Conservation (phyloP, 352 stramenopile species). For the Phytophthora hibernalis region DNA sequence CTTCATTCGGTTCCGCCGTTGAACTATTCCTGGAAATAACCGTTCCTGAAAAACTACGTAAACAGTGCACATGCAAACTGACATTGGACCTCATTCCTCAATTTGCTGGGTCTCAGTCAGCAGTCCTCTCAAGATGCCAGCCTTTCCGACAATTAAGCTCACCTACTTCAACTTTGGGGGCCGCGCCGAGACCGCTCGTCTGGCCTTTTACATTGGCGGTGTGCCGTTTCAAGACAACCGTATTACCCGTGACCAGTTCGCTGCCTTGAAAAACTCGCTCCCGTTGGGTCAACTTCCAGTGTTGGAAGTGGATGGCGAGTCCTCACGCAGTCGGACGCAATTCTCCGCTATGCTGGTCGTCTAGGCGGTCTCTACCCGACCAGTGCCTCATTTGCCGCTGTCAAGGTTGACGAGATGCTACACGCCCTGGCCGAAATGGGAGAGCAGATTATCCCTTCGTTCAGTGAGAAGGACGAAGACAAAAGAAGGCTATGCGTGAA, state of each 20-base stretch:
- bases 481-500: conserved; percentile 49
- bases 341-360: conserved; percentile 73
- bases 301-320: conserved; percentile 63
- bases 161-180: conserved; percentile 58
- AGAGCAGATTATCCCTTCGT: conserved; percentile 37
- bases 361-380: conserved; percentile 61
- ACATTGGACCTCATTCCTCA: conserved; percentile 6
- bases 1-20: background rate
- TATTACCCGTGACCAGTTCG: conserved; percentile 44
- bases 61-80: too few relatives aligned
- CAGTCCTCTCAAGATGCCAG: conserved; percentile 24
- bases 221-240: conserved; percentile 69
- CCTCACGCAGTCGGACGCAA: conserved; percentile 64
- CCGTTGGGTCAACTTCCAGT: conserved; percentile 60
- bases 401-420: conserved; percentile 67
- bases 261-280: conserved; percentile 43
- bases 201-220: conserved; percentile 60
- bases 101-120: conserved; percentile 9
- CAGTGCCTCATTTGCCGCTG: conserved; percentile 42
- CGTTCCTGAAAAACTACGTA: too few relatives aligned
- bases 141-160: conserved; percentile 56
- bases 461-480: conserved; percentile 38
- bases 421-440: conserved; percentile 42
- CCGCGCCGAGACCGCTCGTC: conserved; percentile 53
- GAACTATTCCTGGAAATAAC: background rate